Base-by-base conservation (phyloP, 805 yeast species). In the Komagataella pseudopastoris region DNA sequence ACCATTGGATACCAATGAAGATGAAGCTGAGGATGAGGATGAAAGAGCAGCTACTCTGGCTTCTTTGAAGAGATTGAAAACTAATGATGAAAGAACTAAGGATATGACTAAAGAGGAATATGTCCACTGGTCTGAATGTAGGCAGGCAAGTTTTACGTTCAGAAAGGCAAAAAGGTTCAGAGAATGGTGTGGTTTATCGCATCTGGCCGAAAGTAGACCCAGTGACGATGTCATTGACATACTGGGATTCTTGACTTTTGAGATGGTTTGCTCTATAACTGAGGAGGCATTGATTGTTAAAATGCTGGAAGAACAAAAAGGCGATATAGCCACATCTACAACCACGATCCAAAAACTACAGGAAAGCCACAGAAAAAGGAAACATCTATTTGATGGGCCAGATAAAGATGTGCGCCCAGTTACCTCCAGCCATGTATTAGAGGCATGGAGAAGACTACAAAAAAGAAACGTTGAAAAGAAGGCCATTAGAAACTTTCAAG, bases 121-220 rank as follows among this genome's bases (percentile, higher is more conserved):
- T 61, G 99, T 90, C 16, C 99, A 93, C 64, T 93, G 98, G 97
- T 87, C 96, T 10, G 99, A 93, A 62, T 93, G 99, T 67, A 78
- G 99, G 55, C 99, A 93, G 65, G 98, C 98, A 1, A 83, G 95
- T 53, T 93, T 93, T 64, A 93, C 99, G 1, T 93, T 89, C 60
- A 76, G 97, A 58, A 93, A 93, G 64, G 85, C 86, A n/a, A 89
- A 89, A 63, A 71, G 97, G 60, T 93, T 93, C 63, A 77, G 91
- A 61, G 99, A 93, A 60, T 93, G 99, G 99, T 91, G 96, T 16
- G 95, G 93, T 10, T 78, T 91, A 47, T 68, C 88, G 0, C 83
- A 80, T 51, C 69, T 93, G 45, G 83, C 95, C 4, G 99, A 93
- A 55, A 80, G 91, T 18, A 78, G 91, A 59, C 96, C 98, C 1